These are phyloP conservation scores for Dichotomopilus funicola DNA, from an alignment of 2,329 filamentous ascomycete species.

Conservation along the genomic window DNA sequence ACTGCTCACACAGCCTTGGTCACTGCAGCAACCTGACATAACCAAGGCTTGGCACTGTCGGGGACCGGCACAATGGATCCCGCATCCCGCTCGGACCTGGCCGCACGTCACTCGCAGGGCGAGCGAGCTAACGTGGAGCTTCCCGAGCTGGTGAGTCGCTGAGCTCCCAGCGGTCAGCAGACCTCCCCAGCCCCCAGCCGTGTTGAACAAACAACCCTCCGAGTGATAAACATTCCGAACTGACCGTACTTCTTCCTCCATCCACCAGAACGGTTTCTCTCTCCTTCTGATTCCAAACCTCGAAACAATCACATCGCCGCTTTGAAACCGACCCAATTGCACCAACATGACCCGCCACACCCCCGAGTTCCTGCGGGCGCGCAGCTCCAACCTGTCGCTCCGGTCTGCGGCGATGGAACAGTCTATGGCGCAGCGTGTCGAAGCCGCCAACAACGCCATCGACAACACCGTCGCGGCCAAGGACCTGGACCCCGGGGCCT, in stretches of 20 bases:
- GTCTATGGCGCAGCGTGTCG: slow-evolving; percentile 23
- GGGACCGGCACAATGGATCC: too few species aligned
- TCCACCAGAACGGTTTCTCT: background rate
- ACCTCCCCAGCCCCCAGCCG: background rate
- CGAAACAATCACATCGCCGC: too few species aligned
- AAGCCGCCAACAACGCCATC: slow-evolving; percentile 2
- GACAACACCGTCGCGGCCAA: slow-evolving; percentile 17
- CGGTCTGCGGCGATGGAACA: slow-evolving; percentile 35
- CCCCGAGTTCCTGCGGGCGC: slow-evolving; percentile 38
- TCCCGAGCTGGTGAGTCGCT: too few species aligned
- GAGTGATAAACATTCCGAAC: background rate
- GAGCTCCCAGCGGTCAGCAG: background rate
- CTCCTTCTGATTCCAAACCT: background rate
- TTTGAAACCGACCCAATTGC: background rate
- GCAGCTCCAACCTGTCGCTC: slow-evolving; percentile 40
- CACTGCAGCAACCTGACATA: too few species aligned
- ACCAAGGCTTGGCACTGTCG: too few species aligned
- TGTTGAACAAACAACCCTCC: background rate
- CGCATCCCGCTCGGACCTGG: too few species aligned
- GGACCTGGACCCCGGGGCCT: slow-evolving; percentile 51
- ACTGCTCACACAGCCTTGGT: too few species aligned
- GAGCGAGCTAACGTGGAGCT: too few species aligned
- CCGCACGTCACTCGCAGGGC: too few species aligned
- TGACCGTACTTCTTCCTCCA: background rate
- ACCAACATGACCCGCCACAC: slow-evolving; percentile 40